phyloP scores from a whole-genome alignment of 306 rosid species.

The Casuarina cunninghamiana region DNA sequence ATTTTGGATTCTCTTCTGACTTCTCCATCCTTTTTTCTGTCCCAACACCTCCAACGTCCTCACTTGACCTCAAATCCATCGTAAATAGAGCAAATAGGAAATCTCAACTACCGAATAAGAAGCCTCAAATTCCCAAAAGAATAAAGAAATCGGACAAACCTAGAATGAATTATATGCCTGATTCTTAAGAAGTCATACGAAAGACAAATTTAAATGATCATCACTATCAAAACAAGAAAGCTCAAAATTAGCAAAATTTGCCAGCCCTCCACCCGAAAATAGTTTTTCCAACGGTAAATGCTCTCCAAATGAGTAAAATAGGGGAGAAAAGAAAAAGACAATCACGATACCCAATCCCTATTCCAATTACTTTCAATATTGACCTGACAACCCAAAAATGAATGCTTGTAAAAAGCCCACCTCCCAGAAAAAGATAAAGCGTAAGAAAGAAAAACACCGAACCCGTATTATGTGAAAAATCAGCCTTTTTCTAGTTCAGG shows the following conservation, averaged over 20 bases:
- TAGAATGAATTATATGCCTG: neutral
- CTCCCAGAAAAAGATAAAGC: slow-evolving; percentile 1
- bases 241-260: neutral
- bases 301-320: slow-evolving; percentile 8
- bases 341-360: slow-evolving; percentile 16
- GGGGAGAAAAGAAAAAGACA: neutral
- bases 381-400: slow-evolving; percentile 32
- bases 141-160: neutral
- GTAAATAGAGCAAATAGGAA: slow-evolving; percentile 25
- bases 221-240: slow-evolving; percentile 13
- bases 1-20: slow-evolving; percentile 38
- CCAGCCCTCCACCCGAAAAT: neutral
- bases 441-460: neutral
- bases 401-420: slow-evolving; percentile 8
- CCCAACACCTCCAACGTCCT: slow-evolving; percentile 28
- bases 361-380: slow-evolving; percentile 31
- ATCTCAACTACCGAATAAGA: slow-evolving; percentile 20
- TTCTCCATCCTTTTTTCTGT: slow-evolving; percentile 29
- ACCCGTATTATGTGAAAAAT: slow-evolving; percentile 5
- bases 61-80: slow-evolving; percentile 42
- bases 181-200: slow-evolving; percentile 1
- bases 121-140: slow-evolving; percentile 22
- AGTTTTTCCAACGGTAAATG: neutral
- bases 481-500: slow-evolving; percentile 19
- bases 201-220: neutral